Evolutionary conservation across 345 rosid species (phyloP), one percentile per base, ranked within the genome.

Genomic region (Hibiscus mutabilis): DNA sequence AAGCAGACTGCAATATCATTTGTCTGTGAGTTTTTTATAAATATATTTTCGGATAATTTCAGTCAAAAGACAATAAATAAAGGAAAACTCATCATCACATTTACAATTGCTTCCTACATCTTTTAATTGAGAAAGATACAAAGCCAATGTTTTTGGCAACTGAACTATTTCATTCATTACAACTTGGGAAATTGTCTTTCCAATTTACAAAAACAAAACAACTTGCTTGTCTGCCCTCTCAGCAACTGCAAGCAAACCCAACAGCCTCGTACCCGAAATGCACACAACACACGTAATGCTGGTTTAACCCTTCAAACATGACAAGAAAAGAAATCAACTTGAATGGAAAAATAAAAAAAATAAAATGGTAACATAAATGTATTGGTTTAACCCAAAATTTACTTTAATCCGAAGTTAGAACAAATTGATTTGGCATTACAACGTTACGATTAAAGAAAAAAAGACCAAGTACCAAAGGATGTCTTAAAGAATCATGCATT

Each of bases 31-130:
- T 35, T 35, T 35, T 35, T 35, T 35, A 35, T 35, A 35, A 29
- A 29, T 29, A 35, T 35, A 35, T 35, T 35, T 35, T 35, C 2
- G 9, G 40, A 6, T 35, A 35, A 35, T 35, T 35, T 35, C 40
- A 1, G 18, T 24, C 5, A n/a, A n/a, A 61, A n/a, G 22, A 60
- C 21, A 18, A 40, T 24, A 8, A 44, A 13, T 1, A 14, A 22
- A 65, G 11, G 19, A 24, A 15, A 66, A 70, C 65, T 70, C 65
- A 25, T 57, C 24, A 70, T 57, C 35, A 59, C 55, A 70, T 35
- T 57, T 70, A 56, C 73, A 70, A 13, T 57, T 57, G 55, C 24
- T 70, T 35, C 55, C 16, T 21, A 57, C 11, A 29, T 70, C 37
- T 35, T 8, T 21, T 46, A 21, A 0, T 55, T 4, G 33, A 69